A percentile compares a stretch with the other conserved stretches of the same genome.
These are phyloP conservation scores for Luzula sylvatica DNA, from an alignment of 176 grass and related monocot genomes.

Conservation along the genomic window DNA sequence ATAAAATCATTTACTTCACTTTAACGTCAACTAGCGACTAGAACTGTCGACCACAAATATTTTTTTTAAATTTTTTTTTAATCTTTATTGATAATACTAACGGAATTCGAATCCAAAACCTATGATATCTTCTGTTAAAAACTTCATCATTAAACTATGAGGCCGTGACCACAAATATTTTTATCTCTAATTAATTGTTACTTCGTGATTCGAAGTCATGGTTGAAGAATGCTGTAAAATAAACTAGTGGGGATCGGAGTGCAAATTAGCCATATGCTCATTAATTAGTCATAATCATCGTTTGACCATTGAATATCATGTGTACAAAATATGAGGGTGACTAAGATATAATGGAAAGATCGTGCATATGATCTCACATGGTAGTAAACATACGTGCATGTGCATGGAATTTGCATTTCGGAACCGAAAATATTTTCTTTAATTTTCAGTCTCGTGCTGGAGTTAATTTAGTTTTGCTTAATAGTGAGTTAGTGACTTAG, in stretches of 20 bases:
- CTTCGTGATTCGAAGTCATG: background rate
- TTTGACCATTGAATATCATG: background rate
- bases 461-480: background rate
- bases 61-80: too few relatives aligned
- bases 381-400: slow-evolving; percentile 4
- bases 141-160: too few relatives aligned
- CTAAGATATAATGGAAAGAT: background rate
- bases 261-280: background rate
- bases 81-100: too few relatives aligned
- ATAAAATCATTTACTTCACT: too few relatives aligned
- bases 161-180: too few relatives aligned
- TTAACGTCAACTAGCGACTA: too few relatives aligned
- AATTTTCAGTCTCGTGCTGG: background rate
- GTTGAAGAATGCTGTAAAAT: background rate
- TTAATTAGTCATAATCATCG: background rate
- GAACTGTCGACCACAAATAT: too few relatives aligned
- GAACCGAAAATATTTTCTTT: background rate
- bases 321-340: background rate
- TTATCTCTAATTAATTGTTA: background rate
- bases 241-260: too few relatives aligned
- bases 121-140: too few relatives aligned
- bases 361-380: slow-evolving; percentile 5
- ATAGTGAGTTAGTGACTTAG: background rate
- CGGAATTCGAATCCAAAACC: too few relatives aligned
- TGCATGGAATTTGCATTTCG: slow-evolving; percentile 6